phyloP scores from a whole-genome alignment of 139 green algal species.

The Closterium sp. region DNA sequence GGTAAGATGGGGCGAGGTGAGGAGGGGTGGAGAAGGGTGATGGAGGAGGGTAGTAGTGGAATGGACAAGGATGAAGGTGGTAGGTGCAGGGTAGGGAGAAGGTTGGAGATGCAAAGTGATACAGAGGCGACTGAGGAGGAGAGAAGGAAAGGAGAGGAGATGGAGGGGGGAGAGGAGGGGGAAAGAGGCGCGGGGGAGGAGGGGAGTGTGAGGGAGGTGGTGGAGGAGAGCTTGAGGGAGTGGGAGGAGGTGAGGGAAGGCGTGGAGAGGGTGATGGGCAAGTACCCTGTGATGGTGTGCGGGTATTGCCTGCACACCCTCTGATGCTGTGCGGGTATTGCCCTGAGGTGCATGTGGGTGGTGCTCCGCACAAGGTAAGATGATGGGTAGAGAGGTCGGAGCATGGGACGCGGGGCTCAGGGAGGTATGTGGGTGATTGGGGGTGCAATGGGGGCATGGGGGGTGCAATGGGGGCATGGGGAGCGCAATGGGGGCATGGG shows the following conservation, averaged over 20 bases:
- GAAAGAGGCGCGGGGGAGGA: not conserved
- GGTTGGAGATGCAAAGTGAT: not conserved
- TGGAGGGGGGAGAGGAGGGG: not conserved
- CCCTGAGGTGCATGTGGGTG: constrained; percentile 23
- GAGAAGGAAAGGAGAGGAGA: not conserved
- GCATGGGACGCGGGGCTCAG: not conserved
- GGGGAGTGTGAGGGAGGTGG: constrained; percentile 3
- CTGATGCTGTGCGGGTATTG: constrained; percentile 26
- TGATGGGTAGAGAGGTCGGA: not conserved
- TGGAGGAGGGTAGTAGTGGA: too few relatives aligned
- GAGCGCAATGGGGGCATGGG: too few relatives aligned
- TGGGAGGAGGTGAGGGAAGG: constrained; percentile 20
- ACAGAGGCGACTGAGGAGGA: not conserved
- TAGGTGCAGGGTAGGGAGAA: not conserved
- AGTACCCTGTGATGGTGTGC: constrained; percentile 26
- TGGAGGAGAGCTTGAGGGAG: constrained; percentile 4
- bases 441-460: not conserved
- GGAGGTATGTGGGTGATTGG: not conserved
- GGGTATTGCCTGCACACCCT: constrained; percentile 21
- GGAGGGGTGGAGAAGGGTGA: too few relatives aligned
- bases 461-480: too few relatives aligned
- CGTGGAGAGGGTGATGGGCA: constrained; percentile 14
- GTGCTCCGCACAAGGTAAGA: constrained; percentile 13
- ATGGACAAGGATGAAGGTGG: not conserved
- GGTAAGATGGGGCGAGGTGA: too few relatives aligned